Base-by-base conservation (phyloP, 179 eudicot genomes). In the Amaranthus tricolor region DNA sequence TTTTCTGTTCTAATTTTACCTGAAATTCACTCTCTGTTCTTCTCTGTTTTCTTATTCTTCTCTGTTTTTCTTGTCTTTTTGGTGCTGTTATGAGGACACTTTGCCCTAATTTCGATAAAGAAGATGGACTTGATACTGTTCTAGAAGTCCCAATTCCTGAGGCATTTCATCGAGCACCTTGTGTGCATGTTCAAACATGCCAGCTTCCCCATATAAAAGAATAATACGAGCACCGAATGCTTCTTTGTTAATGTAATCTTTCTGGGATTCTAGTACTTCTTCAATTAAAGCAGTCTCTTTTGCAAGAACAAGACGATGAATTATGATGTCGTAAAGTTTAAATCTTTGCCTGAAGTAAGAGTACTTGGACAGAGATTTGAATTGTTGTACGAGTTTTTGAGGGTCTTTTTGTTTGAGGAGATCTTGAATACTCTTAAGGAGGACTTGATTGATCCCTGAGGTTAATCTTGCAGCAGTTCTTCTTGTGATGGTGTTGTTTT, bases 51-150 rank as follows among this genome's bases (percentile, higher is more conserved):
- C 49, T 51, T 61, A 14, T 31, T 17, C 58, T 66, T 60, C 19
- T 47, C 8, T 56, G 24, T 48, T 12, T 5, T n/a, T 47, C 54
- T 71, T 17, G 56, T 51, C 60, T 53, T 43, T 48, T 45, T 17
- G 47, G 31, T 17, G n/a, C 62, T 54, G 51, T 6, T 10, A 92
- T 93, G 96, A 90, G 91, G 82, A 93, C 88, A 2, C 76, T 90
- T 57, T 93, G 92, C 75, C 96, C 96, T 3, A 93, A 91, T 70
- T 76, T 90, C 65, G 96, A 90, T 70, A 62, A 80, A 6, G 92
- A 90, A 68, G 98, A 93, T 16, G 96, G 83, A 1, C 94, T 93
- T 0, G 92, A 93, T 6, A 93, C 98, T 0, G 98, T 93, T 0
- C 89, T 90, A 0, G 98, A 93, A 76, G 94, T 93, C 7, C 96